Conservation (phyloP, 306 rosid genomes). For the Oemleria cerasiformis region DNA sequence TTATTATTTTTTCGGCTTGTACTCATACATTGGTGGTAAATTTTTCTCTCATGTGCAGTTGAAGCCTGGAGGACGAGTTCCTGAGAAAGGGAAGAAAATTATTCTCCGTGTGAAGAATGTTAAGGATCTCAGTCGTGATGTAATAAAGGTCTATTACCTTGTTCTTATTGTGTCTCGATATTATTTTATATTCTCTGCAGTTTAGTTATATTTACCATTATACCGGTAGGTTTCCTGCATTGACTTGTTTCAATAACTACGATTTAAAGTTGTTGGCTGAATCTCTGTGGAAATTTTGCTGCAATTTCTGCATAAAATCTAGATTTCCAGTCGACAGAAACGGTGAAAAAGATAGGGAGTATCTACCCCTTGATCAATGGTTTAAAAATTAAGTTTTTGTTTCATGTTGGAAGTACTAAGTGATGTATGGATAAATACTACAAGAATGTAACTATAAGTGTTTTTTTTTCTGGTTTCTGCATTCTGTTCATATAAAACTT, state of each 20-base stretch:
- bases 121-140: constrained; percentile 82
- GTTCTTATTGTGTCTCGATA: background rate
- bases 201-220: background rate
- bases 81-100: constrained; percentile 81
- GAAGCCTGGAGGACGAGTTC: constrained; percentile 89
- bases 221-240: background rate
- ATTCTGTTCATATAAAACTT: background rate
- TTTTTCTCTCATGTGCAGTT: constrained; percentile 52
- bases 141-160: constrained; percentile 69
- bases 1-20: constrained; percentile 16
- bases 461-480: background rate
- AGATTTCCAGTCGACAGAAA: background rate
- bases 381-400: background rate
- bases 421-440: background rate
- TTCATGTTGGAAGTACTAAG: background rate
- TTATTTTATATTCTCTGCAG: background rate
- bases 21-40: constrained; percentile 15
- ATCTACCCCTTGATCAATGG: background rate
- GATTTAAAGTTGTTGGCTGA: background rate
- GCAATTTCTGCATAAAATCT: background rate
- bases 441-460: background rate
- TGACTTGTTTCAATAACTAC: background rate
- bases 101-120: constrained; percentile 54
- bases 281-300: background rate
- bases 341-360: background rate